A percentile compares a stretch with the other conserved stretches of the same genome.
These are phyloP conservation scores for Coniochaeta sp. DNA, from an alignment of 2,329 filamentous ascomycete species.

Conservation along the genomic window DNA sequence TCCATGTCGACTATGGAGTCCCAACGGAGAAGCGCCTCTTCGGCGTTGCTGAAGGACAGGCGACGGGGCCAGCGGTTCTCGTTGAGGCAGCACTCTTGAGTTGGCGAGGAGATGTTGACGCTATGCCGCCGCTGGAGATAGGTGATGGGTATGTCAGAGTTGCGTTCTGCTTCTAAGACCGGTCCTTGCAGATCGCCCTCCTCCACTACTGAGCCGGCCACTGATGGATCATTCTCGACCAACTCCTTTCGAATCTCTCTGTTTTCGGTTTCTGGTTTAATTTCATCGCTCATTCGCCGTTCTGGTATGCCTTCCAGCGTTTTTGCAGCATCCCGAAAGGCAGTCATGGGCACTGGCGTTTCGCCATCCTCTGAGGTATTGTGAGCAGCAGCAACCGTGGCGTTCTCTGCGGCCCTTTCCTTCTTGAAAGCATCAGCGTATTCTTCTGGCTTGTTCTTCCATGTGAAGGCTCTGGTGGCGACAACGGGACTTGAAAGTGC, in stretches of 20 bases:
- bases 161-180: conserved; percentile 39
- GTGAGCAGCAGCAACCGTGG: conserved; percentile 8
- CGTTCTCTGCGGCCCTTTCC: conserved; percentile 19
- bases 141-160: conserved; percentile 31
- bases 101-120: conserved; percentile 28
- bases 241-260: conserved; percentile 35
- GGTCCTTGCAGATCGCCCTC: conserved; percentile 52
- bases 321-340: background rate
- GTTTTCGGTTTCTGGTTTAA: conserved; percentile 14
- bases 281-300: conserved; percentile 6
- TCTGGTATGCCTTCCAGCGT: background rate
- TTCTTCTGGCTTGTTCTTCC: conserved; percentile 57
- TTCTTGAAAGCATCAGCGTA: conserved; percentile 37
- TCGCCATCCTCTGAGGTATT: background rate
- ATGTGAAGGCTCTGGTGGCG: conserved; percentile 47
- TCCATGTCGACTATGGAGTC: conserved; percentile 39
- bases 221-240: conserved; percentile 39
- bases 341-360: conserved; percentile 3
- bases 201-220: conserved; percentile 50
- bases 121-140: conserved; percentile 58
- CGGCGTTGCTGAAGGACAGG: conserved; percentile 67
- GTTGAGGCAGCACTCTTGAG: conserved; percentile 28
- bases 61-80: conserved; percentile 63
- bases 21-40: conserved; percentile 67
- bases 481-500: conserved; percentile 29